These are phyloP conservation scores for Metschnikowia matae DNA, from an alignment of 805 yeast species.

Conservation along the genomic window DNA sequence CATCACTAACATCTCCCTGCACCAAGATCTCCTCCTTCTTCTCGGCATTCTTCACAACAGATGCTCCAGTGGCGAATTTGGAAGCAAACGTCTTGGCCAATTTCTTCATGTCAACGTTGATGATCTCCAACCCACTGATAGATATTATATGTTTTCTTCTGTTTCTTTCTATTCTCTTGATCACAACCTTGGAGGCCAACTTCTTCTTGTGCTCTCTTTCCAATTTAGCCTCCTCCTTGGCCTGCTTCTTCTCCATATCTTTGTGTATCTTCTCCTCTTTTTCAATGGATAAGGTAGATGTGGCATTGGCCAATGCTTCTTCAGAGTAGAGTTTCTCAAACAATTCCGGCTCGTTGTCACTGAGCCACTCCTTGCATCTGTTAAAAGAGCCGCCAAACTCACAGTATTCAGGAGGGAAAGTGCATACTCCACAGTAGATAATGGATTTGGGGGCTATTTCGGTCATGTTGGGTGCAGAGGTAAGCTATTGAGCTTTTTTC, in stretches of 20 bases:
- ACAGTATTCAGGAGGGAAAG: conserved; percentile 87
- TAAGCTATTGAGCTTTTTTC: background rate
- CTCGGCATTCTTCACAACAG: conserved; percentile 84
- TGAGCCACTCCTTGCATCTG: conserved; percentile 82
- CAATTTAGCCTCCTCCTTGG: conserved; percentile 78
- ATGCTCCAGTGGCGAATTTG: conserved; percentile 93
- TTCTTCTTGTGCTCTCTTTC: conserved; percentile 79
- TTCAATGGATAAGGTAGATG: conserved; percentile 62
- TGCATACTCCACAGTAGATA: conserved; percentile 72
- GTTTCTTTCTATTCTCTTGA: conserved; percentile 86
- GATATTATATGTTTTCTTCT: conserved; percentile 85
- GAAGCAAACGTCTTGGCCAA: conserved; percentile 89
- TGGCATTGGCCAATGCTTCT: conserved; percentile 52
- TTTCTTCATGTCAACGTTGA: conserved; percentile 85
- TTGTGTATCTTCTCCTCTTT: conserved; percentile 79
- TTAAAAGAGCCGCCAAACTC: conserved; percentile 82
- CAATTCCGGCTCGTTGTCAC: conserved; percentile 52
- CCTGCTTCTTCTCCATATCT: conserved; percentile 79
- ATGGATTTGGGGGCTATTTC: conserved; percentile 35
- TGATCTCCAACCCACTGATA: conserved; percentile 81
- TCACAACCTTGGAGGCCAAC: conserved; percentile 71
- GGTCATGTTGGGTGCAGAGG: conserved; percentile 19
- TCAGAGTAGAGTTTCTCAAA: conserved; percentile 59
- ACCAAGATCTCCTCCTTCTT: conserved; percentile 88
- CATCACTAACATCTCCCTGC: conserved; percentile 95